These are phyloP conservation scores for Phytopythium mirpurense DNA, from an alignment of 352 stramenopile species.

Conservation along the genomic window DNA sequence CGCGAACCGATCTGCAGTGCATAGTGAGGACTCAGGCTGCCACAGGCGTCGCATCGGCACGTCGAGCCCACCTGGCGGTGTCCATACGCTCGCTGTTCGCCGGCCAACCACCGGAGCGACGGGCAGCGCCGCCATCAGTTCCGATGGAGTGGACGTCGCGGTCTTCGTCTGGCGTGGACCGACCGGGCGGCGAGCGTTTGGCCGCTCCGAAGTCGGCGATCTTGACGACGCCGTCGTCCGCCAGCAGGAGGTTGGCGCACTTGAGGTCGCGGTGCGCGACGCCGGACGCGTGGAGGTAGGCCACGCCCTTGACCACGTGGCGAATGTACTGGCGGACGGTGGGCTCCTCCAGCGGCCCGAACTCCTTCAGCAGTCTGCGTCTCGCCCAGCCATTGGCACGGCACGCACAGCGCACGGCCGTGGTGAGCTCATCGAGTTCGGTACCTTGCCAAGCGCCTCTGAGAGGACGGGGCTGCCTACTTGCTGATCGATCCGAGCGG, in stretches of 20 bases:
- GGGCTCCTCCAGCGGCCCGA: slow-evolving; percentile 63
- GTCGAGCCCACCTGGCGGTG: slow-evolving; percentile 23
- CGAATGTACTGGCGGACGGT: slow-evolving; percentile 50
- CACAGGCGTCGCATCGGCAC: too few relatives aligned
- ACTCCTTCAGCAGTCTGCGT: slow-evolving; percentile 70
- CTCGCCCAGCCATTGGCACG: too few relatives aligned
- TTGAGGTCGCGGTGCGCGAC: slow-evolving; percentile 88
- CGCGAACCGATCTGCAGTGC: slow-evolving; percentile 42
- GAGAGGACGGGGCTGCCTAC: too few relatives aligned
- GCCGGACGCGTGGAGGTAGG: slow-evolving; percentile 61
- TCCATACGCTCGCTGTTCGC: slow-evolving; percentile 2
- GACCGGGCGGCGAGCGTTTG: slow-evolving; percentile 22
- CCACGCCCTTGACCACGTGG: slow-evolving; percentile 57
- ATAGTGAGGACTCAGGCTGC: background rate
- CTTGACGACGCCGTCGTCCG: slow-evolving; percentile 59
- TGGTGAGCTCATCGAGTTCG: too few relatives aligned
- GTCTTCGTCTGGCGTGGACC: background rate
- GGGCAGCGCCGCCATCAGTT: background rate
- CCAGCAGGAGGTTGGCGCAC: slow-evolving; percentile 80
- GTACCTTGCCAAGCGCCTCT: too few relatives aligned
- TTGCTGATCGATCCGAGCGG: slow-evolving; percentile 71
- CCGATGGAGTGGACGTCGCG: slow-evolving; percentile 9
- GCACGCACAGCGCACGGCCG: too few relatives aligned
- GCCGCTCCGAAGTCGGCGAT: slow-evolving; percentile 86
- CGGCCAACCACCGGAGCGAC: background rate